Evolutionary conservation across 106 monocot species (phyloP).

Genomic region (Platanthera zijinensis): DNA sequence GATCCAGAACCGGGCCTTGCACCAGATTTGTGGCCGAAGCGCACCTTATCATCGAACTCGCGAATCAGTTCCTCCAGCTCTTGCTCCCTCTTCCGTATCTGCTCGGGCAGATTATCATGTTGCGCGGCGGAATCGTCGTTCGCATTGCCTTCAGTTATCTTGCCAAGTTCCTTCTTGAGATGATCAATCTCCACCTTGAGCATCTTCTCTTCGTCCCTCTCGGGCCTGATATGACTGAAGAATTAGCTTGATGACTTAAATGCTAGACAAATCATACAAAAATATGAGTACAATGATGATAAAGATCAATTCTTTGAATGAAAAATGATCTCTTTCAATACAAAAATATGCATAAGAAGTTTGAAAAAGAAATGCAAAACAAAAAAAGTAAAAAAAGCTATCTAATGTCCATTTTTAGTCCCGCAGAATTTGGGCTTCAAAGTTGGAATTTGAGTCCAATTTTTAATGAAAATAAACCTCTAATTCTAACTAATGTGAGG

Average conservation of each 20-base stretch:
- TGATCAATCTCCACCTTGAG: conserved; percentile 60
- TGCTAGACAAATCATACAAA: not conserved
- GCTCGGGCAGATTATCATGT: conserved; percentile 16
- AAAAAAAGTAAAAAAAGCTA: not conserved
- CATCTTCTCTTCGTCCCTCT: conserved; percentile 64
- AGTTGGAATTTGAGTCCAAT: too few relatives aligned
- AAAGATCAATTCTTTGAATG: too few relatives aligned
- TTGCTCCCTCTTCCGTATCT: conserved; percentile 43
- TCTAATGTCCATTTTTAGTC: too few relatives aligned
- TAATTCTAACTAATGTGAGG: too few relatives aligned
- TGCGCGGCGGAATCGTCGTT: conserved; percentile 35
- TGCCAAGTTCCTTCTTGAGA: conserved; percentile 34
- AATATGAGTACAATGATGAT: not conserved
- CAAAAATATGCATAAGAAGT: not conserved
- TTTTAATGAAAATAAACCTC: too few relatives aligned
- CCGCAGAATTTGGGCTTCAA: too few relatives aligned
- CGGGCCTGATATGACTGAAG: conserved; percentile 39
- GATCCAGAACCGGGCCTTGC: conserved; percentile 58
- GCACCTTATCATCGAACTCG: conserved; percentile 75
- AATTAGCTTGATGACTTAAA: not conserved
- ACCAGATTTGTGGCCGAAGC: conserved; percentile 54
- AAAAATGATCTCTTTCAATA: not conserved
- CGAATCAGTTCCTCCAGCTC: conserved; percentile 52
- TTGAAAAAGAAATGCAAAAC: not conserved
- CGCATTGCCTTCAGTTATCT: conserved; percentile 16